Percentiles rank a stretch among this genome's conserved stretches.
These are phyloP conservation scores for Leccinum pachyderme DNA, from an alignment of 1,284 basidiomycete species.

Conservation along the genomic window DNA sequence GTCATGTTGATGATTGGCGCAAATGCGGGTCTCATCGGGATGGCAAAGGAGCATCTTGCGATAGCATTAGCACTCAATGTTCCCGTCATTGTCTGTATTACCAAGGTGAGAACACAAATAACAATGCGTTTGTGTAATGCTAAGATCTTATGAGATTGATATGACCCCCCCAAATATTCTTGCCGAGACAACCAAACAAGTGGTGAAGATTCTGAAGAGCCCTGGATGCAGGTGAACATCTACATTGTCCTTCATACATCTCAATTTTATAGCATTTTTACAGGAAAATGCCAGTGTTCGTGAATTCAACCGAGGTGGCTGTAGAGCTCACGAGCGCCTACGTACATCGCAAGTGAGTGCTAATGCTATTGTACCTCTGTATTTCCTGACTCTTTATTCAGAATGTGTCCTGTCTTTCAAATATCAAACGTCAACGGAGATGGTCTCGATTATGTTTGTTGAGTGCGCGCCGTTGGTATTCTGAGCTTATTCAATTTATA, in stretches of 20 bases:
- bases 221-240: slow-evolving; percentile 81
- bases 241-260: not conserved
- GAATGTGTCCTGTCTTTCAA: slow-evolving; percentile 91
- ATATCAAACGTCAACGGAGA: slow-evolving; percentile 95
- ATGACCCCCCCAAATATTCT: slow-evolving; percentile 95
- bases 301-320: slow-evolving; percentile 71
- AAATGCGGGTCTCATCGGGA: slow-evolving; percentile 94
- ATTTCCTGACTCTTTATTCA: slow-evolving; percentile 31
- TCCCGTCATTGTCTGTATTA: slow-evolving; percentile 92
- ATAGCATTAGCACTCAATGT: slow-evolving; percentile 93
- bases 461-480: slow-evolving; percentile 1
- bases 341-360: slow-evolving; percentile 28
- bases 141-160: slow-evolving; percentile 62
- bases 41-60: slow-evolving; percentile 97
- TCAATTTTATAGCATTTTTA: slow-evolving; percentile 1
- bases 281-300: slow-evolving; percentile 77
- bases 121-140: not conserved
- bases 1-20: slow-evolving; percentile 95
- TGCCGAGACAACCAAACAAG: slow-evolving; percentile 88
- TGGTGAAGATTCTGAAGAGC: slow-evolving; percentile 89
- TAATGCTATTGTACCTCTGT: not conserved
- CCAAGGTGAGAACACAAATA: slow-evolving; percentile 62
- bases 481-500: slow-evolving; percentile 29
- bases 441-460: slow-evolving; percentile 73
- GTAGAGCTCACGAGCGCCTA: slow-evolving; percentile 77